Conservation (phyloP, 2,329 filamentous ascomycete genomes). For the Colletotrichum agaves region DNA sequence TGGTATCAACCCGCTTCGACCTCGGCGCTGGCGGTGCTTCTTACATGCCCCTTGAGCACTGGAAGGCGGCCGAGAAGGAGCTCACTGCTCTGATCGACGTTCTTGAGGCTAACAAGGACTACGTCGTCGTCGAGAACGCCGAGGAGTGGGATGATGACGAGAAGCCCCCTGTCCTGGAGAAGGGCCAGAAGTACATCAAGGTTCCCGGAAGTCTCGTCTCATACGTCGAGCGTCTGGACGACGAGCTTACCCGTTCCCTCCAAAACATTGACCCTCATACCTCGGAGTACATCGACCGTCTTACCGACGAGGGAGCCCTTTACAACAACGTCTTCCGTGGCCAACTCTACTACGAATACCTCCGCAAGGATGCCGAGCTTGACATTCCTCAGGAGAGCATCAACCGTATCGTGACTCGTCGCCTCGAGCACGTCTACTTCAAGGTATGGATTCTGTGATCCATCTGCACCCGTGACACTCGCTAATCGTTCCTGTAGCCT, state of each 20-base stretch:
- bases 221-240: conserved; percentile 92
- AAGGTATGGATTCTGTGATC: conserved; percentile 71
- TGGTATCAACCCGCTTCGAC: conserved; percentile 95
- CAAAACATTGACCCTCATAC: conserved; percentile 99
- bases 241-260: conserved; percentile 96
- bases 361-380: conserved; percentile 76
- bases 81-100: conserved; percentile 80
- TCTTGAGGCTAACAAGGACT: conserved; percentile 81
- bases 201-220: conserved; percentile 95
- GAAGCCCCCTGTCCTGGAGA: conserved; percentile 80
- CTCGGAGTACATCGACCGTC: conserved; percentile 95
- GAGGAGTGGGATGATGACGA: conserved; percentile 99
- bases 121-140: conserved; percentile 88
- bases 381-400: conserved; percentile 85
- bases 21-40: conserved; percentile 79
- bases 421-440: conserved; percentile 98
- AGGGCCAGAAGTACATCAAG: conserved; percentile 85
- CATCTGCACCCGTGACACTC: neutral
- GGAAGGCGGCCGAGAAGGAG: conserved; percentile 94
- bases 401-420: conserved; percentile 92
- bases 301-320: conserved; percentile 88
- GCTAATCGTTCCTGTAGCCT: conserved; percentile 63
- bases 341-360: conserved; percentile 86
- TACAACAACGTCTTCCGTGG: conserved; percentile 94
- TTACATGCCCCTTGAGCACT: conserved; percentile 95